These are phyloP conservation scores for Cucumis melo DNA, from an alignment of 306 rosid genomes.

Conservation along the genomic window DNA sequence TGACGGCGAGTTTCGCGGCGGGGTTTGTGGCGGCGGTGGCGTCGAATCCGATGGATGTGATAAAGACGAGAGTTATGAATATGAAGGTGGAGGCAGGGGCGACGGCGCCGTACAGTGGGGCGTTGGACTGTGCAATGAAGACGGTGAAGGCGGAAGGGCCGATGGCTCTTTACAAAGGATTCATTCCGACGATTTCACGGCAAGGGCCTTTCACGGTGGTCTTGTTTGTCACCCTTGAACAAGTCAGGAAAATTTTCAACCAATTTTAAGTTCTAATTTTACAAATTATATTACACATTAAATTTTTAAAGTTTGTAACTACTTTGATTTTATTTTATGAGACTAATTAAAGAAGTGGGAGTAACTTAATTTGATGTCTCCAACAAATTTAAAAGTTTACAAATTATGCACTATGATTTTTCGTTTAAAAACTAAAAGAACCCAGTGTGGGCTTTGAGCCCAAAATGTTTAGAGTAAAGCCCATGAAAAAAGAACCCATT, in stretches of 20 bases:
- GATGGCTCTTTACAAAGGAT: slow-evolving; percentile 76
- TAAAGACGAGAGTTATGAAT: slow-evolving; percentile 84
- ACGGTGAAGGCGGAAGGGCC: slow-evolving; percentile 70
- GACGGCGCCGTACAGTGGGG: slow-evolving; percentile 45
- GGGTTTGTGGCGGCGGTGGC: slow-evolving; percentile 86
- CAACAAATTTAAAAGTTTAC: too few species aligned
- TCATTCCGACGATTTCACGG: slow-evolving; percentile 67
- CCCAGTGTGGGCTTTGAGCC: not conserved
- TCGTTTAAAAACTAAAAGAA: too few species aligned
- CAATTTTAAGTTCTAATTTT: slow-evolving; percentile 17
- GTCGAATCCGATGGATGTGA: slow-evolving; percentile 84
- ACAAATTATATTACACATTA: too few species aligned
- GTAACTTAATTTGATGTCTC: too few species aligned
- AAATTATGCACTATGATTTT: too few species aligned
- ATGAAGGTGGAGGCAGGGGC: slow-evolving; percentile 58
- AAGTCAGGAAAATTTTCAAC: slow-evolving; percentile 46
- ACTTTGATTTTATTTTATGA: too few species aligned
- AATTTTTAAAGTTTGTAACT: too few species aligned
- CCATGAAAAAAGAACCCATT: not conserved
- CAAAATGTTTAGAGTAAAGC: not conserved
- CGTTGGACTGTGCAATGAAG: slow-evolving; percentile 62
- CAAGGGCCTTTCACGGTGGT: slow-evolving; percentile 88
- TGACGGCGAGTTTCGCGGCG: slow-evolving; percentile 72
- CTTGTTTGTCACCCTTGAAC: slow-evolving; percentile 78
- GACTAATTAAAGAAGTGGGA: too few species aligned